Base-by-base conservation (phyloP, 2,329 filamentous ascomycete genomes). In the Fusarium sp. region DNA sequence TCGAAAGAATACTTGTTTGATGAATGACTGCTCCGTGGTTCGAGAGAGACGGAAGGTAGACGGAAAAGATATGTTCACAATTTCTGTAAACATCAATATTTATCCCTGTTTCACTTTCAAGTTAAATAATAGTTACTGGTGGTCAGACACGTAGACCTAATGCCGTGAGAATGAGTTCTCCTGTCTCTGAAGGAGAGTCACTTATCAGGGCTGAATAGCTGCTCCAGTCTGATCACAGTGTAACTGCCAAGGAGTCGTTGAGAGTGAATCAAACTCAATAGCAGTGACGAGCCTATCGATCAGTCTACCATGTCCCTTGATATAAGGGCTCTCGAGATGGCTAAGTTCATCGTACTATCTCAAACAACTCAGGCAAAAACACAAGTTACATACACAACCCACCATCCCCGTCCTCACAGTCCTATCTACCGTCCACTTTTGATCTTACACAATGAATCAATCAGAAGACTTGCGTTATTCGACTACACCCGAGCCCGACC, bases 141-240 rank as follows among this genome's bases (percentile, higher is more conserved):
- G 2, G 21, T 14, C 1, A 8, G 21, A 15, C 18, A 8, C 12
- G 11, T 21, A 2, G 16, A 21, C 3, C 0, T 16, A 33, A 9
- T 0, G 4, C 16, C 15, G 12, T 2, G 11, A 35, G 12, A 5
- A 10, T 51, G 3, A 4, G 29, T 25, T 2, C 15, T 7, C 5
- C 1, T 25, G n/a, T 25, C 18, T 35, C 16, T 51, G n/a, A 35
- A 51, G n/a, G 6, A 11, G 48, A 21, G 31, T 23, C 12, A 4
- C 3, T 2, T 1, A 29, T 5, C 4, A 51, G 23, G 0, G 11
- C 31, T 51, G 31, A 35, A 35, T 25, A 25, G 6, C 18, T 51
- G 48, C 11, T 4, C 8, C 2, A 4, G 8, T 5, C 6, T 35
- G 3, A 19, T 18, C 12, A 14, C 18, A 25, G n/a, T 19, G n/a